phyloP scores from a whole-genome alignment of 768 basidiomycete genomes.

The Tephrocybe sp. region DNA sequence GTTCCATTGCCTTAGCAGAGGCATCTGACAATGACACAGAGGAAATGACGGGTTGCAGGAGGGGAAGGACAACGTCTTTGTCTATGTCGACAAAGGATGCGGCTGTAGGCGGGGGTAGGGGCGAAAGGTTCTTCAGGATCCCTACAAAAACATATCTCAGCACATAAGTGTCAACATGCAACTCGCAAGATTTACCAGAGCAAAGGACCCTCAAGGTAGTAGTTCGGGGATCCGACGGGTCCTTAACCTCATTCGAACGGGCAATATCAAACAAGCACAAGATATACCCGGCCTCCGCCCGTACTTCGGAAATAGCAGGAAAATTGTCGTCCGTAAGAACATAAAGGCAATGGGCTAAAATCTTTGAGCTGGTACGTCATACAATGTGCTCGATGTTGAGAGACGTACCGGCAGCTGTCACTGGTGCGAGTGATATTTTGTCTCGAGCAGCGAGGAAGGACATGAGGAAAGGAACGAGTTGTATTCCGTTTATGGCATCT shows the following conservation, averaged over 20 bases:
- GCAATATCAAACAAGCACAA: constrained; percentile 66
- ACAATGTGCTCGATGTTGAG: neutral
- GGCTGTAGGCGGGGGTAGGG: constrained; percentile 65
- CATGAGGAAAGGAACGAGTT: constrained; percentile 81
- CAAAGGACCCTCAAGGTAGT: constrained; percentile 63
- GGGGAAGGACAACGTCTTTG: constrained; percentile 67
- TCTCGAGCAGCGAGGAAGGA: constrained; percentile 79
- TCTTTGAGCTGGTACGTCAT: neutral
- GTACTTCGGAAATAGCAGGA: constrained; percentile 66
- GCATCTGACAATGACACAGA: constrained; percentile 53
- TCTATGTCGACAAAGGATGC: constrained; percentile 66
- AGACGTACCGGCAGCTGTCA: constrained; percentile 73
- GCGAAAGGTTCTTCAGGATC: constrained; percentile 73
- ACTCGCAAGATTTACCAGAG: constrained; percentile 46
- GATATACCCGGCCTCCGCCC: constrained; percentile 56
- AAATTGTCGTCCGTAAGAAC: constrained; percentile 90
- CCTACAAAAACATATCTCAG: constrained; percentile 36
- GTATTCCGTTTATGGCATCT: constrained; percentile 78
- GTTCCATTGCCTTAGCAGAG: constrained; percentile 46
- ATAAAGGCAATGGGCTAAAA: constrained; percentile 84
- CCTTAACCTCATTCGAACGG: constrained; percentile 36
- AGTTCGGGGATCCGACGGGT: constrained; percentile 43
- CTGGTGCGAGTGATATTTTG: constrained; percentile 65
- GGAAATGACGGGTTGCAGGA: constrained; percentile 63
- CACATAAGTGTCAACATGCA: neutral